A percentile compares a stretch with the other conserved stretches of the same genome.
Conservation (phyloP, 2,329 filamentous ascomycete species). For the Fusarium gaditjirri region DNA sequence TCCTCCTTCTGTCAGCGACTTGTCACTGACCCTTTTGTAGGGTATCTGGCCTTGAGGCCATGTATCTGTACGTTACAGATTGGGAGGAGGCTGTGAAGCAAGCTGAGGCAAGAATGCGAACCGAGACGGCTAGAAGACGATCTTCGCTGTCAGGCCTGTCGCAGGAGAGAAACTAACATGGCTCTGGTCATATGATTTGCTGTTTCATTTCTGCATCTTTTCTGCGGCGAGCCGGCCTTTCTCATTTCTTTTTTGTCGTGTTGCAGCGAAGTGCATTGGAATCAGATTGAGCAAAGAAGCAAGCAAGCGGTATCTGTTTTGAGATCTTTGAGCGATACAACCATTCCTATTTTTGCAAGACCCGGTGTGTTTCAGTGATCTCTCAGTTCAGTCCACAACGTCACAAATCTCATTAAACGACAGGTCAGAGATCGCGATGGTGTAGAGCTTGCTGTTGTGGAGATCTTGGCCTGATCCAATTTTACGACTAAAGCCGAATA, state of each 20-base stretch:
- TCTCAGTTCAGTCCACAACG: not conserved
- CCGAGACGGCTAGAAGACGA: slow-evolving; percentile 26
- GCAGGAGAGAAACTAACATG: not conserved
- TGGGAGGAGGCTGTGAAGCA: slow-evolving; percentile 40
- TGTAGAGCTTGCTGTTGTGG: not conserved
- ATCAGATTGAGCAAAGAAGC: not conserved
- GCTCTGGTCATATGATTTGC: fast-evolving
- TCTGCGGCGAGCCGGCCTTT: fast-evolving
- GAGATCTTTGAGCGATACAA: too few species aligned
- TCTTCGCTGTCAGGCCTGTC: slow-evolving; percentile 12
- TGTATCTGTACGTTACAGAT: slow-evolving; percentile 36
- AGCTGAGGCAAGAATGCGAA: slow-evolving; percentile 36
- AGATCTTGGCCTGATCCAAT: not conserved
- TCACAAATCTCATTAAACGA: not conserved
- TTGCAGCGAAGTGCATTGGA: not conserved
- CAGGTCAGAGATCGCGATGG: not conserved
- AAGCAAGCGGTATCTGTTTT: not conserved
- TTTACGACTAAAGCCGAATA: not conserved
- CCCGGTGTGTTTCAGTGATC: fast-evolving
- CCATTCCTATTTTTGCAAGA: too few species aligned
- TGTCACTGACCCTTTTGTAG: not conserved
- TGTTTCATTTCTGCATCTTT: not conserved
- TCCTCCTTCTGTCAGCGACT: fast-evolving
- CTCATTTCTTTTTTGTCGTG: not conserved
- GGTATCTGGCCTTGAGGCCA: slow-evolving; percentile 29